phyloP scores from a whole-genome alignment of 768 basidiomycete species.

The Kondoa malvinella region DNA sequence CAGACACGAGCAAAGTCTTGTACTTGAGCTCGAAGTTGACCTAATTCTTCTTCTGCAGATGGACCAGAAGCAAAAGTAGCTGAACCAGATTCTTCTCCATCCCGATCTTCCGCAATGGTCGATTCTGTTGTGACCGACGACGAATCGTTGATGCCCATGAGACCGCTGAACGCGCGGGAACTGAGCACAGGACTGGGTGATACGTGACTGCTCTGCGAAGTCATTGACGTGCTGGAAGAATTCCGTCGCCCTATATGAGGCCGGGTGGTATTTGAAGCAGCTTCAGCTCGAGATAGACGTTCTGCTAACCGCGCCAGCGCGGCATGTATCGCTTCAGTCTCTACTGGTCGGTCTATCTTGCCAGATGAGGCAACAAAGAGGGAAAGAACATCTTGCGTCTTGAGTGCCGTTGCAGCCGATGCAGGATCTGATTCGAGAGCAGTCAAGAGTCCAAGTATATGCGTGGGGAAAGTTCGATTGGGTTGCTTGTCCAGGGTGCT shows the following conservation, averaged over 20 bases:
- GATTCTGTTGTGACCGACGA: neutral
- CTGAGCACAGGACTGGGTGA: neutral
- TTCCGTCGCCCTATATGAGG: neutral
- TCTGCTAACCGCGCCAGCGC: constrained; percentile 21
- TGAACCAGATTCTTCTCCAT: constrained; percentile 7
- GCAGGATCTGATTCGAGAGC: constrained; percentile 29
- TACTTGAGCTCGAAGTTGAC: constrained; percentile 64
- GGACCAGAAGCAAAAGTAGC: neutral
- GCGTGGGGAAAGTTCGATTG: constrained; percentile 19
- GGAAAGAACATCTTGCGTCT: neutral
- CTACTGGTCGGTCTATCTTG: constrained; percentile 8
- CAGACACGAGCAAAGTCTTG: constrained; percentile 65
- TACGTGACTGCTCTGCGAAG: neutral
- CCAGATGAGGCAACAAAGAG: neutral
- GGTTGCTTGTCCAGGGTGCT: neutral
- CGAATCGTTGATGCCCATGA: neutral
- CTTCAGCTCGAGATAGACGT: constrained; percentile 10
- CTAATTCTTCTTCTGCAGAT: constrained; percentile 44
- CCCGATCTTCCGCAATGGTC: constrained; percentile 6
- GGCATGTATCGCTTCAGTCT: constrained; percentile 25
- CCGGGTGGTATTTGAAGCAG: neutral
- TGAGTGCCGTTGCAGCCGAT: constrained; percentile 21
- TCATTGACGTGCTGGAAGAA: neutral
- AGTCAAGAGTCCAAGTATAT: constrained; percentile 23
- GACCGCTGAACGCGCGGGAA: neutral